These are phyloP conservation scores for Phlebopus sp. DNA, from an alignment of 1,284 basidiomycete genomes.

Conservation along the genomic window DNA sequence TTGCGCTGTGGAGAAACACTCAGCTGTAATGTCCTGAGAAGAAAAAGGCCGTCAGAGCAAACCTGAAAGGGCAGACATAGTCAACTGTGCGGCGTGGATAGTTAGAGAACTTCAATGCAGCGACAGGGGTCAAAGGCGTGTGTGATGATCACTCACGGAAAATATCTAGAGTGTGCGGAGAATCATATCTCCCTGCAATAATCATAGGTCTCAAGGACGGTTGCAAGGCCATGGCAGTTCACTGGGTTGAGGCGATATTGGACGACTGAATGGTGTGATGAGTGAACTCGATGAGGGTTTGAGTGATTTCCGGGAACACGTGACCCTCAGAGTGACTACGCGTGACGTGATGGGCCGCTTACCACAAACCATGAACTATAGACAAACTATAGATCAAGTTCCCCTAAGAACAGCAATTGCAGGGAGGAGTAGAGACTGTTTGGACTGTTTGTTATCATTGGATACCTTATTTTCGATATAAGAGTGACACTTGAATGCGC, in stretches of 20 bases:
- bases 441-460: too few species aligned
- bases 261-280: background rate
- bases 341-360: too few species aligned
- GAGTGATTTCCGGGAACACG: too few species aligned
- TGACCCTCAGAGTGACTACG: too few species aligned
- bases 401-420: too few species aligned
- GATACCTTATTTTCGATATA: too few species aligned
- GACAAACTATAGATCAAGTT: too few species aligned
- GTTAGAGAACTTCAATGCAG: background rate
- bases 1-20: slow-evolving; percentile 43
- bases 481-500: too few species aligned
- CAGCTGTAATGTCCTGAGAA: background rate
- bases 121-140: background rate
- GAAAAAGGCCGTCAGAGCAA: background rate
- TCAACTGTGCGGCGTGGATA: slow-evolving; percentile 54
- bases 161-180: slow-evolving; percentile 84
- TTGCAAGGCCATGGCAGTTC: slow-evolving; percentile 72
- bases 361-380: too few species aligned
- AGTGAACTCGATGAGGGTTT: background rate
- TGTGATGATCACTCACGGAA: slow-evolving; percentile 52
- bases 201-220: slow-evolving; percentile 72
- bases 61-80: slow-evolving; percentile 87
- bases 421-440: too few species aligned
- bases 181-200: slow-evolving; percentile 60
- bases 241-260: background rate